A percentile compares a stretch with the other conserved stretches of the same genome.
These are phyloP conservation scores for Aspergillus wentii DNA, from an alignment of 495 filamentous ascomycete species.

Conservation along the genomic window DNA sequence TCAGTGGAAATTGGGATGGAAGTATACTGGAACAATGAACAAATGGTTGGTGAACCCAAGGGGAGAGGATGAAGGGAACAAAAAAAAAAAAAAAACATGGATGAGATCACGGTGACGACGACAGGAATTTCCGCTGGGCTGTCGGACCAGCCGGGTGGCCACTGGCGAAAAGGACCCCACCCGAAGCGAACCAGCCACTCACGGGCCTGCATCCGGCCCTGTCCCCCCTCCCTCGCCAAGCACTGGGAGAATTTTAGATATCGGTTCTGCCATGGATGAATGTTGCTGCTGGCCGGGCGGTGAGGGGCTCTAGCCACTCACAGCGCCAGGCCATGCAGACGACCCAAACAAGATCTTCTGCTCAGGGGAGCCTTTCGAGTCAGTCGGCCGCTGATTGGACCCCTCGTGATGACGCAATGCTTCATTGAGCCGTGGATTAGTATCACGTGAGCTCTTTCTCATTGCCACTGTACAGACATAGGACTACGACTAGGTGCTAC, in stretches of 20 bases:
- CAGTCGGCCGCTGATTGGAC: neutral
- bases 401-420: conserved; percentile 10
- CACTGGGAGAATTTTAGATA: too few species aligned
- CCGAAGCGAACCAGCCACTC: conserved; percentile 18
- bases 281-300: too few species aligned
- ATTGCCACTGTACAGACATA: too few species aligned
- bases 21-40: conserved; percentile 1
- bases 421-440: neutral
- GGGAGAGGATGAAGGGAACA: conserved; percentile 1
- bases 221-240: conserved; percentile 8
- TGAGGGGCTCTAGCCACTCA: too few species aligned
- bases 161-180: conserved; percentile 11
- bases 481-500: too few species aligned
- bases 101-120: conserved; percentile 38
- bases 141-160: conserved; percentile 23
- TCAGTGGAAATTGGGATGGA: conserved; percentile 1
- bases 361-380: too few species aligned
- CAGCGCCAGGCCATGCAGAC: too few species aligned
- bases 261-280: too few species aligned
- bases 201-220: conserved; percentile 14
- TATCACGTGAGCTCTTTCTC: neutral
- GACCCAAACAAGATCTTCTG: too few species aligned
- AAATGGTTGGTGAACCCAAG: too few species aligned
- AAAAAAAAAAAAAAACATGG: conserved; percentile 1
- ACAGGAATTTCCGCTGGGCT: conserved; percentile 27